A percentile compares a stretch with the other conserved stretches of the same genome.
These are phyloP conservation scores for Candida michaelii DNA, from an alignment of 805 yeast genomes.

Conservation along the genomic window DNA sequence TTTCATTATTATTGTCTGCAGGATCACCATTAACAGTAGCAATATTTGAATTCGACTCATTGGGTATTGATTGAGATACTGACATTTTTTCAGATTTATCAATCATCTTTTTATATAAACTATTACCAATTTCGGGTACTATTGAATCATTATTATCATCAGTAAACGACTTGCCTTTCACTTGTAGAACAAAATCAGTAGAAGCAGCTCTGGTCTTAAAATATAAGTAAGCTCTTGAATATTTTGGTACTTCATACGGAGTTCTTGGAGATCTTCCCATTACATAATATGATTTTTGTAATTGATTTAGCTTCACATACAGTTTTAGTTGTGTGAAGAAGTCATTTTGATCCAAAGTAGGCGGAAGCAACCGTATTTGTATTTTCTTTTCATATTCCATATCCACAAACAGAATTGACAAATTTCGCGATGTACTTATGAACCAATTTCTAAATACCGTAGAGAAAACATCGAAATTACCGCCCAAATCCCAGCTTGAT, in stretches of 20 bases:
- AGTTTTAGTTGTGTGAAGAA: slow-evolving; percentile 23
- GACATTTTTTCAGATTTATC: background rate
- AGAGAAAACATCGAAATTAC: slow-evolving; percentile 6
- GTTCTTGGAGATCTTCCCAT: slow-evolving; percentile 40
- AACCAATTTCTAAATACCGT: slow-evolving; percentile 2
- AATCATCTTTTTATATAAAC: slow-evolving; percentile 19
- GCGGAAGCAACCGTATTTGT: slow-evolving; percentile 45
- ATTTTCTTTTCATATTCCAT: slow-evolving; percentile 9
- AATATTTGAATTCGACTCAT: no score
- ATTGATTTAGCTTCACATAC: slow-evolving; percentile 12
- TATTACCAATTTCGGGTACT: slow-evolving; percentile 34
- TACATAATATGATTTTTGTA: slow-evolving; percentile 33
- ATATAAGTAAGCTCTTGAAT: slow-evolving; percentile 42
- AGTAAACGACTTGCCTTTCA: slow-evolving; percentile 25
- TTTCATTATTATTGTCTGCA: background rate
- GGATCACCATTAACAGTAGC: background rate
- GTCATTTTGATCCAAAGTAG: slow-evolving; percentile 27
- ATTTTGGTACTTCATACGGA: slow-evolving; percentile 39
- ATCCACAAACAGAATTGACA: background rate
- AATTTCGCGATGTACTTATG: slow-evolving; percentile 4
- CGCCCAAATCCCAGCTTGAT: slow-evolving; percentile 10
- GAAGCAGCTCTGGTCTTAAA: slow-evolving; percentile 29
- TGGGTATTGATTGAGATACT: slow-evolving; percentile 11
- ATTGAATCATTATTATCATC: slow-evolving; percentile 28
- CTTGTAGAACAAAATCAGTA: slow-evolving; percentile 24